A percentile compares a stretch with the other conserved stretches of the same genome.
phyloP scores from a whole-genome alignment of 331 rosid genomes.

The Acacia pycnantha region DNA sequence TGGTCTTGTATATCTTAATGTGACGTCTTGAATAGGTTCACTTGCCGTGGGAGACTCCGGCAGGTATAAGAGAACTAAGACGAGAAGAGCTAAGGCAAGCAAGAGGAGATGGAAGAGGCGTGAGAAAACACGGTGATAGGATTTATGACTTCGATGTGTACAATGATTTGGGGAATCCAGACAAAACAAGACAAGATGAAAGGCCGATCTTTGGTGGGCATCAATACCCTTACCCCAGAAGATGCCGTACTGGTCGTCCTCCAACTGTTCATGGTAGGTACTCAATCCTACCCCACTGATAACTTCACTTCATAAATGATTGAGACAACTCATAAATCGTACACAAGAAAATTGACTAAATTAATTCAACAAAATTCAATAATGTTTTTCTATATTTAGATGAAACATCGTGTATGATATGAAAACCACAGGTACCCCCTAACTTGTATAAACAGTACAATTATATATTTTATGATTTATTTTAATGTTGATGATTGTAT shows the following conservation, averaged over 20 bases:
- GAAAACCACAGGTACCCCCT: no score
- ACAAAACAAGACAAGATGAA: conserved; percentile 44
- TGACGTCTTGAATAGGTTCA: conserved; percentile 45
- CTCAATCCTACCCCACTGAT: background rate
- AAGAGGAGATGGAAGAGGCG: conserved; percentile 67
- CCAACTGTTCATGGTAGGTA: background rate
- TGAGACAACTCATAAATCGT: no score
- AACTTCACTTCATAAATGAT: background rate
- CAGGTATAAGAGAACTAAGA: conserved; percentile 63
- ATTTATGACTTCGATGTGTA: conserved; percentile 74
- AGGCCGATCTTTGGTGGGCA: conserved; percentile 65
- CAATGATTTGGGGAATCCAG: conserved; percentile 83
- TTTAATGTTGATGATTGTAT: no score
- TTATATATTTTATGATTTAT: no score
- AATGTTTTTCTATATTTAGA: no score
- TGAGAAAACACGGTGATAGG: conserved; percentile 52
- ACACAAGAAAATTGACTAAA: background rate
- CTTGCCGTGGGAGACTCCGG: conserved; percentile 68
- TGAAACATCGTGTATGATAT: no score
- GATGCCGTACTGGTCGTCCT: conserved; percentile 54
- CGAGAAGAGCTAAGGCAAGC: conserved; percentile 50
- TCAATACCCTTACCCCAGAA: conserved; percentile 54
- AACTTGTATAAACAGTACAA: no score
- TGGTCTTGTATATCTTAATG: no score
- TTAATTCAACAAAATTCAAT: no score